These are phyloP conservation scores for Amylostereum areolatum DNA, from an alignment of 1,284 basidiomycete genomes.

Conservation along the genomic window DNA sequence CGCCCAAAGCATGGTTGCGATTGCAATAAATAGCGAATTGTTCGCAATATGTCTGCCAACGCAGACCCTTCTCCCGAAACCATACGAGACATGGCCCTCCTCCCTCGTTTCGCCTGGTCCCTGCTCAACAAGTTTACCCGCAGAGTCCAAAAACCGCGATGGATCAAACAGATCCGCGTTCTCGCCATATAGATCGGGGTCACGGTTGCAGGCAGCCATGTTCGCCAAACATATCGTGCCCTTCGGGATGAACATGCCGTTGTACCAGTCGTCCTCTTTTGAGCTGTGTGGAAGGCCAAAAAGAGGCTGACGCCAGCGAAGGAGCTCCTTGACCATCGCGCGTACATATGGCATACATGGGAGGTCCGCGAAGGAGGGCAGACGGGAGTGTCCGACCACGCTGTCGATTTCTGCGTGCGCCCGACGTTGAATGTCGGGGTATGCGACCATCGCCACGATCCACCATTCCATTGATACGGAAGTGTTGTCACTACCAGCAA, in stretches of 20 bases:
- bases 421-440: not conserved
- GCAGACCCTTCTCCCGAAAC: slow-evolving; percentile 24
- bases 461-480: not conserved
- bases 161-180: slow-evolving; percentile 26
- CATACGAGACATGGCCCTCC: slow-evolving; percentile 19
- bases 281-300: slow-evolving; percentile 14
- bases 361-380: not conserved
- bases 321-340: not conserved
- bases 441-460: not conserved
- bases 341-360: not conserved
- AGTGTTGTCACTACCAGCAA: not conserved
- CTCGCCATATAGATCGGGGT: slow-evolving; percentile 20
- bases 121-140: not conserved
- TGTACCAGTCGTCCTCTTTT: slow-evolving; percentile 16
- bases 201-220: slow-evolving; percentile 26
- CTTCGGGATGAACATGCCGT: slow-evolving; percentile 20
- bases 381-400: not conserved
- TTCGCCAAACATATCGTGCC: slow-evolving; percentile 16
- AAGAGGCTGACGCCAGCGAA: not conserved
- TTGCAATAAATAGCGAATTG: not conserved
- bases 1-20: not conserved
- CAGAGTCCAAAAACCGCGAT: slow-evolving; percentile 22
- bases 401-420: not conserved
- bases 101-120: slow-evolving; percentile 8
- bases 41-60: not conserved